Evolutionary conservation across 1,284 basidiomycete genomes (phyloP).

Genomic region (Golubevia pallescens): DNA sequence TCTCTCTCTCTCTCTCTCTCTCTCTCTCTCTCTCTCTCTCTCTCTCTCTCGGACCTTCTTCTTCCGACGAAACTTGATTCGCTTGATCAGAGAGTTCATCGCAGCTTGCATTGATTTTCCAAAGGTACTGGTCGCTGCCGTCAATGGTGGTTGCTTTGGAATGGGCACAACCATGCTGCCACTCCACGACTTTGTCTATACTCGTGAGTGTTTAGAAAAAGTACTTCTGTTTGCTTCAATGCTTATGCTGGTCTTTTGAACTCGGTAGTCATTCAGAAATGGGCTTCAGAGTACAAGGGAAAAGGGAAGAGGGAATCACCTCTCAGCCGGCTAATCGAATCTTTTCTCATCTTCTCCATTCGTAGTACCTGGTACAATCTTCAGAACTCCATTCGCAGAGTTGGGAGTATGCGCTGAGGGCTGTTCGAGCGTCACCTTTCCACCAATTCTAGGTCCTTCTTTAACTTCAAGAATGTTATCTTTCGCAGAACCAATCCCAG

Average conservation of each 20-base stretch:
- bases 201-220: constrained; percentile 1
- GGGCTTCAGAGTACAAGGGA: constrained; percentile 13
- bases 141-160: constrained; percentile 15
- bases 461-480: constrained; percentile 19
- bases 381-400: constrained; percentile 22
- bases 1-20: no score
- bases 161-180: constrained; percentile 5
- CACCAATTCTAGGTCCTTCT: constrained; percentile 17
- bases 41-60: no score
- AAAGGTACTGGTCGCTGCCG: constrained; percentile 18
- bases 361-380: constrained; percentile 16
- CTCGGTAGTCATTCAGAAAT: constrained; percentile 55
- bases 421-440: constrained; percentile 20
- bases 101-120: constrained; percentile 25
- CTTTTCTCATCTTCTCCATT: constrained; percentile 15
- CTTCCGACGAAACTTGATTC: no score
- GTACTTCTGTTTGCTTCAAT: constrained; percentile 1
- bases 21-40: no score
- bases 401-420: constrained; percentile 25
- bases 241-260: constrained; percentile 48
- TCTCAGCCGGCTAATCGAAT: constrained; percentile 11
- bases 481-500: constrained; percentile 15
- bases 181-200: constrained; percentile 10
- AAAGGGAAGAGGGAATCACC: neutral
- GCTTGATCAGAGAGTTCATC: constrained; percentile 12